phyloP scores from a whole-genome alignment of 2,329 filamentous ascomycete species.

The Lanzia echinophila region DNA sequence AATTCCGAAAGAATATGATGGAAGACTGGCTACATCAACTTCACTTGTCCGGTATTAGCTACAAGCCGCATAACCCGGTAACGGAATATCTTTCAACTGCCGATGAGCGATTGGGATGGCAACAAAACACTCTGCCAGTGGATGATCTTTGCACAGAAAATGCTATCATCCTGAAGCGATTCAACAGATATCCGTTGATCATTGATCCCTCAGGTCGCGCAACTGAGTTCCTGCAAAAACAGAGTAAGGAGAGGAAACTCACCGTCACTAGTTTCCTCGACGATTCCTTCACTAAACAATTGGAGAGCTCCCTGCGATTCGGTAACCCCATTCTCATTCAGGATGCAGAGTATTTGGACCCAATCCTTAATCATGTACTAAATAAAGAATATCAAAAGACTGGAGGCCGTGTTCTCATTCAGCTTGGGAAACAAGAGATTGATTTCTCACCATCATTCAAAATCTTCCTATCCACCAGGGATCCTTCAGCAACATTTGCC shows the following conservation, averaged over 20 bases:
- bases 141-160: slow-evolving; percentile 99
- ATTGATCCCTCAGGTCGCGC: slow-evolving; percentile 95
- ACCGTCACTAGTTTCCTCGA: slow-evolving; percentile 98
- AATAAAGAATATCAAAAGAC: slow-evolving; percentile 99
- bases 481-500: slow-evolving; percentile 91
- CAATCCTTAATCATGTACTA: slow-evolving; percentile 94
- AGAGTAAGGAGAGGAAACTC: slow-evolving; percentile 86
- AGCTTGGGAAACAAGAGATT: slow-evolving; percentile 97
- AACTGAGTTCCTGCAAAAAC: slow-evolving; percentile 90
- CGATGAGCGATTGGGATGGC: slow-evolving; percentile 91
- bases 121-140: slow-evolving; percentile 85
- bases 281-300: slow-evolving; percentile 94
- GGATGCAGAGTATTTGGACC: slow-evolving; percentile 94
- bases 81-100: slow-evolving; percentile 96
- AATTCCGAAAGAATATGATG: slow-evolving; percentile 94
- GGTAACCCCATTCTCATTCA: slow-evolving; percentile 98
- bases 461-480: slow-evolving; percentile 88
- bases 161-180: slow-evolving; percentile 92
- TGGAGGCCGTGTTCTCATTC: slow-evolving; percentile 93
- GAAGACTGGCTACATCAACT: slow-evolving; percentile 97
- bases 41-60: slow-evolving; percentile 83
- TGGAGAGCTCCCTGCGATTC: slow-evolving; percentile 94
- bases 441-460: slow-evolving; percentile 97
- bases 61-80: slow-evolving; percentile 88
- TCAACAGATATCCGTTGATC: slow-evolving; percentile 97